A percentile compares a stretch with the other conserved stretches of the same genome.
phyloP scores from a whole-genome alignment of 148 eudicot species.

The Fallopia convolvulus region DNA sequence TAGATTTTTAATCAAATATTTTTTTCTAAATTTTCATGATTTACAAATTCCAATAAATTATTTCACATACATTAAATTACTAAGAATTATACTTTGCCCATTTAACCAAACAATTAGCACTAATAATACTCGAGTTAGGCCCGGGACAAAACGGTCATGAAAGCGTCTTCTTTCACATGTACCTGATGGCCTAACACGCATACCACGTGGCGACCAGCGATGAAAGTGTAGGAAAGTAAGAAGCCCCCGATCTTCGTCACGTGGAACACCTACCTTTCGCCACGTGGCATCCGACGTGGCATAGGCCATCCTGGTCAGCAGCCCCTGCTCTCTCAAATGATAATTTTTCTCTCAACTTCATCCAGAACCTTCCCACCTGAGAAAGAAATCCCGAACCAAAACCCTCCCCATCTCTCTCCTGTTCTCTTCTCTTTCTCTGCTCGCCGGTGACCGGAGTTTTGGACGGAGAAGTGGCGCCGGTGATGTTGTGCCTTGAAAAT shows the following conservation, averaged over 20 bases:
- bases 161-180: neutral
- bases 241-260: neutral
- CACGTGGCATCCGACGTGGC: neutral
- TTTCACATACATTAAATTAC: too few species aligned
- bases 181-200: neutral
- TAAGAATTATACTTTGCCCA: too few species aligned
- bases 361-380: neutral
- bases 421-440: neutral
- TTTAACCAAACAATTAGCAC: too few species aligned
- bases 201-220: neutral
- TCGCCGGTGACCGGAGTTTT: neutral
- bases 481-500: neutral
- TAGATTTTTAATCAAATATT: too few species aligned
- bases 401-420: neutral
- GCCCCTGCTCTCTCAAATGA: neutral
- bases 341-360: neutral
- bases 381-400: neutral
- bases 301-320: neutral
- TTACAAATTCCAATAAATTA: too few species aligned
- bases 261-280: neutral
- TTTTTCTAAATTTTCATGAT: too few species aligned
- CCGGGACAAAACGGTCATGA: neutral
- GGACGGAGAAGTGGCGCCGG: neutral
- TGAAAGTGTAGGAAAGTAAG: neutral
- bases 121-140: neutral